Evolutionary conservation across 495 filamentous ascomycete species (phyloP), one percentile per base, ranked within the genome.

Genomic region (Cladorrhinum samala): DNA sequence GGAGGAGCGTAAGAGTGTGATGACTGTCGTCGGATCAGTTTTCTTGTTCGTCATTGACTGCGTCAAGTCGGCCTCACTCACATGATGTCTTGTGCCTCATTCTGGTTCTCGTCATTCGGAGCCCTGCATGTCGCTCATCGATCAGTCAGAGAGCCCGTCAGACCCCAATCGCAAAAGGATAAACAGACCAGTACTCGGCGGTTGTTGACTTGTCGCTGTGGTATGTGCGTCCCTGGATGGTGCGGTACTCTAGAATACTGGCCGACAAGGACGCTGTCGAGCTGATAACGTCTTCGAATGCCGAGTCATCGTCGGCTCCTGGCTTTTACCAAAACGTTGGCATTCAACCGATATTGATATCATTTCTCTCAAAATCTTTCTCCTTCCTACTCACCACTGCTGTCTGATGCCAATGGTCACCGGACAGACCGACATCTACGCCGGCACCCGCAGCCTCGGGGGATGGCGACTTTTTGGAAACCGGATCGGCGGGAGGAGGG

Each of bases 261-360:
- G 68, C 66, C 13, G 65, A 66, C 11, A 79, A 51, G 6, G 76
- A 77, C 1, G 72, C 70, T 6, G 77, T 80, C 9, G 53, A 56
- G 51, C 23, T 33, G 3, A 30, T 8, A 20, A 21, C 24, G 24
- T 37, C 39, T 37, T 19, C 49, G 16, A 52, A 17, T 2, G 36
- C 48, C 33, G 48, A 50, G 48, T 52, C 49, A 13, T n/a, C 18
- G 24, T 52, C 49, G 20, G 27, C 38, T 1, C 43, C 49, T 33
- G 27, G 27, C 27, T 33, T 33, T 33, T 33, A 6, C 6, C 27
- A 33, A 33, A 6, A 11, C 11, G 27, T 33, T 33, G 27, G 27
- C 27, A 33, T 33, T n/a, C n/a, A n/a, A n/a, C n/a, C n/a, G n/a
- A n/a, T n/a, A n/a, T n/a, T n/a, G n/a, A n/a, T n/a, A n/a, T n/a